Evolutionary conservation across 2,329 filamentous ascomycete species (phyloP), one percentile per base, ranked within the genome.

Genomic region (Alternaria conjuncta): DNA sequence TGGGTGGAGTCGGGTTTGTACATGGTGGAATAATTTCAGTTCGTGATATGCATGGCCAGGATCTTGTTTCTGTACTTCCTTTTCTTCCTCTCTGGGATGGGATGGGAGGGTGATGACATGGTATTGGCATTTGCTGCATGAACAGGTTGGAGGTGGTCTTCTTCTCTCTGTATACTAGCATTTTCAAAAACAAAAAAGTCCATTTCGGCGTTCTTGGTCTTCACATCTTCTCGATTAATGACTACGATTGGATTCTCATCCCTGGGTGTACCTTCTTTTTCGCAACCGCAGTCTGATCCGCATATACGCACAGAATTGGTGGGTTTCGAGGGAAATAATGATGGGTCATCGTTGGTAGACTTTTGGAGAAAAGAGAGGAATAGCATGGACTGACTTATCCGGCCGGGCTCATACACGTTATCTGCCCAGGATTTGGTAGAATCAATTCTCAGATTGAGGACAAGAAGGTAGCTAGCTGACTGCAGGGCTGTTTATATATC

Each of bases 101-200:
- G 28, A 41, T 53, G 49, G 49, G 30, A 36, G 13, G 8, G 20
- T n/a, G 25, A 36, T 30, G 20, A 53, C 30, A 32, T 32, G 43
- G 13, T 46, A 23, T 47, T 56, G 41, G 9, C 25, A 2, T 8
- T 36, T 13, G 28, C 21, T 10, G 28, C 49, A 53, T 53, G 20
- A n/a, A 23, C 28, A 32, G 26, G 13, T 10, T 23, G 43, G 26
- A 26, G 44, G 6, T 18, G 36, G 36, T 25, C 30, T 28, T 30
- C 12, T 28, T 56, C 28, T 46, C 18, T 32, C 18, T 56, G 54
- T 56, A 56, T 30, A 56, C 23, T 56, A 56, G 30, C 54, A 30
- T 47, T 32, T 32, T 32, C 25, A 26, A 32, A 26, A 41, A 36
- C 30, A 53, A 53, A 55, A 56, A 56, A 56, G 54, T 47, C 23